Evolutionary conservation across 192 early-diverging fungal species (phyloP), one percentile per base, ranked within the genome.

Genomic region (Funneliformis geosporum): DNA sequence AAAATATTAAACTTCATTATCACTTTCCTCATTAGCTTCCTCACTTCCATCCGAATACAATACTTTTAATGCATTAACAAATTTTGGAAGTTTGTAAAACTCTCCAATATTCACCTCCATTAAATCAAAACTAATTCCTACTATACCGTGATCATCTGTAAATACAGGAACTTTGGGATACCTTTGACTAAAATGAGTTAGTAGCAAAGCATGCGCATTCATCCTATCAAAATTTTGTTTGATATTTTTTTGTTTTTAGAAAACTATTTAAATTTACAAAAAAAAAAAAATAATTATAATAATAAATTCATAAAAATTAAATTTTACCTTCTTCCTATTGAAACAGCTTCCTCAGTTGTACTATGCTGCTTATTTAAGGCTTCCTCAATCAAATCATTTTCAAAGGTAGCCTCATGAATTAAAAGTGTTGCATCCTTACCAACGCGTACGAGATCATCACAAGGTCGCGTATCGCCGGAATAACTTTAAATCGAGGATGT

Each of bases 101-200:
- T 91, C 83, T 0, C 83, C 81, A 42, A 93, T 81, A 14, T 70
- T 79, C 5, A 93, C 85, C 55, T 83, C 70, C 93, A 95, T 94
- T 83, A 93, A 82, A 82, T 95, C 94, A 85, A 95, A 94, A 46
- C 92, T 91, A 40, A 94, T 87, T 21, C 90, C 93, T 12, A 80
- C 72, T 25, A 78, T 81, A 38, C 74, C 55, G 23, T 86, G 84
- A 39, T 82, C 83, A 64, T 86, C 76, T n/a, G 79, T 68, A 14
- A 92, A 88, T 33, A 79, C 65, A 0, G 94, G 95, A n/a, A 95
- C 85, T 82, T 94, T 96, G 4, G 95, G 93, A 83, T 97, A 99
- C 16, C 98, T 89, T 84, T 98, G 96, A 80, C 95, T 96, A 83
- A 99, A 99, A 79, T 99, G 98, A 42, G 96, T 99, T 59, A 99